These are phyloP conservation scores for Chrysanthemum makinoi DNA, from an alignment of 129 eudicot genomes.

Conservation along the genomic window DNA sequence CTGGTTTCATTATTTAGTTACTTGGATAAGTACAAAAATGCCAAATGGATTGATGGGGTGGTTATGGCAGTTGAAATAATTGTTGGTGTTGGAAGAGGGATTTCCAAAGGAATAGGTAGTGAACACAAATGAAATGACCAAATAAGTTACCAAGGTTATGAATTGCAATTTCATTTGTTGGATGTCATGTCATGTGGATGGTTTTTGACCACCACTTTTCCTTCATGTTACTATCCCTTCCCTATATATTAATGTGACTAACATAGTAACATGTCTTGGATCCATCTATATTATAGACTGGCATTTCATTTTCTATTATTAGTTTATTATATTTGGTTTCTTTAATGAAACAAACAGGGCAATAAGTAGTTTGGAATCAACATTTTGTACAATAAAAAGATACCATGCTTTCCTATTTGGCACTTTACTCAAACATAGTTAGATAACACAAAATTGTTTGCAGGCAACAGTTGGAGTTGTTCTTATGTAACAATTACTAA, in stretches of 20 bases:
- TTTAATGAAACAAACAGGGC: no score
- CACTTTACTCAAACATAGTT: no score
- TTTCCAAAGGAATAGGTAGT: constrained; percentile 7
- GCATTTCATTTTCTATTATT: no score
- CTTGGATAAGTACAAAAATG: not conserved
- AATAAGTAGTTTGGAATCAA: no score
- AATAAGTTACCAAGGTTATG: not conserved
- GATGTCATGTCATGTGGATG: constrained; percentile 14
- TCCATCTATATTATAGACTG: no score
- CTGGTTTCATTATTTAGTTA: not conserved
- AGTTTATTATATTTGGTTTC: no score
- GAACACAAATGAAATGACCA: not conserved
- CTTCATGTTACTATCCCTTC: not conserved
- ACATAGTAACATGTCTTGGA: not conserved
- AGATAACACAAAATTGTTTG: no score
- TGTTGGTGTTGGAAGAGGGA: constrained; percentile 7
- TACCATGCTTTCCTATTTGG: no score
- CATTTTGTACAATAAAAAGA: no score
- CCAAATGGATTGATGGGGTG: constrained; percentile 1
- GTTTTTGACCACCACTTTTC: constrained; percentile 23
- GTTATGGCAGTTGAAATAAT: constrained; percentile 29
- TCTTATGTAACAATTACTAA: no score
- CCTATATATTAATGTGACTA: not conserved
- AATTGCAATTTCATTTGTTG: not conserved
- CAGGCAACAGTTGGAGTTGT: no score